phyloP scores from a whole-genome alignment of 1,284 basidiomycete genomes.

The Moesziomyces sp. region DNA sequence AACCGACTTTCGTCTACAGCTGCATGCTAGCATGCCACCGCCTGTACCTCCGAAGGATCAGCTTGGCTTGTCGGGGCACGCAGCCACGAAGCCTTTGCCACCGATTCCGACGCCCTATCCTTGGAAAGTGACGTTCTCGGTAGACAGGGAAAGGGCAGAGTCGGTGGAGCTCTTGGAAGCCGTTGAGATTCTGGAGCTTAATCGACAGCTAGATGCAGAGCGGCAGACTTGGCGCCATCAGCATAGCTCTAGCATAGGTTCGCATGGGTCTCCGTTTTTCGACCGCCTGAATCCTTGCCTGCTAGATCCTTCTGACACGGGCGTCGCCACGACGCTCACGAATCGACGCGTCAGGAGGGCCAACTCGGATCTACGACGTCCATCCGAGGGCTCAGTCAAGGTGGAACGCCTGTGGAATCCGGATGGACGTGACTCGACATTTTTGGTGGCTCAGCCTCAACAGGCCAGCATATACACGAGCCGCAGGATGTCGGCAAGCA shows the following conservation, averaged over 20 bases:
- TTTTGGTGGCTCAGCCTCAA: conserved; percentile 15
- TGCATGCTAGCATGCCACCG: conserved; percentile 22
- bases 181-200: conserved; percentile 14
- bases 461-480: conserved; percentile 3
- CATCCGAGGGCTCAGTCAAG: conserved; percentile 1
- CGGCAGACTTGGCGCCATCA: conserved; percentile 28
- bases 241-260: conserved; percentile 11
- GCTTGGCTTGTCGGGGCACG: not conserved
- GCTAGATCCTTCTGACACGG: conserved; percentile 3
- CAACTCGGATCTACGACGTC: not conserved
- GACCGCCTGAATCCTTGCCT: conserved; percentile 23
- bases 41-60: conserved; percentile 18
- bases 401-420: conserved; percentile 22
- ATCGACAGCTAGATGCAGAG: conserved; percentile 17
- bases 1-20: conserved; percentile 18
- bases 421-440: conserved; percentile 20
- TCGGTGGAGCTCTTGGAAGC: conserved; percentile 19
- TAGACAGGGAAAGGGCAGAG: conserved; percentile 3
- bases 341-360: not conserved
- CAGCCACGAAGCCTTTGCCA: conserved; percentile 11
- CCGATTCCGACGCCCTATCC: conserved; percentile 5
- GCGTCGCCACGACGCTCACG: too few relatives aligned
- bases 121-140: not conserved
- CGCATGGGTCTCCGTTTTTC: not conserved
- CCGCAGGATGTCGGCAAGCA: conserved; percentile 9